Evolutionary conservation across 805 yeast genomes (phyloP), one percentile per base, ranked within the genome.

Genomic region (Kodamaea restingae): DNA sequence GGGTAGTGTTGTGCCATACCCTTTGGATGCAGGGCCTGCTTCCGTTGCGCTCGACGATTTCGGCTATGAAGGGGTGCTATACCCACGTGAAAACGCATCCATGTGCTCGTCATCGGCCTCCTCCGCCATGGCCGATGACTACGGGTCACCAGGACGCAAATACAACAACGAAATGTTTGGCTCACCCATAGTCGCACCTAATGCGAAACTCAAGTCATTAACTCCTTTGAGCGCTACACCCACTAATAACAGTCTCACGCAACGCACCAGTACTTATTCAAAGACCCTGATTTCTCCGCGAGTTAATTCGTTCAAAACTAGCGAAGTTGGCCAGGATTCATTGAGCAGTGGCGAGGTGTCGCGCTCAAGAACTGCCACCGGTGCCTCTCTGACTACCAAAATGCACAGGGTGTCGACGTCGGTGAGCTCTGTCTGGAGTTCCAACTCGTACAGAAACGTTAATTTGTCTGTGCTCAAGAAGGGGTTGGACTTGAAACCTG

Each of bases 401-500:
- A 56, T 49, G 30, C 61, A 51, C 40, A 43, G 56, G 18, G 52
- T 53, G 21, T 46, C 55, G 7, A 49, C 61, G 18, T 65, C 71
- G 9, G 51, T 63, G n/a, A 57, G 67, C 44, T 67, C 72, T 1
- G 49, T 65, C 10, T 45, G 50, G 45, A 61, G 69, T 33, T 46
- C 65, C 2, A 49, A 46, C 18, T 65, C 71, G 2, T 52, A 47
- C 41, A 47, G 58, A 24, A 65, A 63, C 45, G 67, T 66, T 31
- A 68, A 63, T 44, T 47, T 68, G 29, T 63, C 68, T 10, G 46
- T 65, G 2, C 50, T 68, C 27, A 68, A 67, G 40, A 61, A 59
- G 46, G 54, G 60, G 3, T 45, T 67, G 26, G 50, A 54, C 31
- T 50, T 68, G 25, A 59, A 58, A 21, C 70, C 77, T 24, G 75